Percentiles rank a stretch among this genome's conserved stretches.
Evolutionary conservation across 2,329 filamentous ascomycete genomes (phyloP).

Genomic region (Amphichorda felina): DNA sequence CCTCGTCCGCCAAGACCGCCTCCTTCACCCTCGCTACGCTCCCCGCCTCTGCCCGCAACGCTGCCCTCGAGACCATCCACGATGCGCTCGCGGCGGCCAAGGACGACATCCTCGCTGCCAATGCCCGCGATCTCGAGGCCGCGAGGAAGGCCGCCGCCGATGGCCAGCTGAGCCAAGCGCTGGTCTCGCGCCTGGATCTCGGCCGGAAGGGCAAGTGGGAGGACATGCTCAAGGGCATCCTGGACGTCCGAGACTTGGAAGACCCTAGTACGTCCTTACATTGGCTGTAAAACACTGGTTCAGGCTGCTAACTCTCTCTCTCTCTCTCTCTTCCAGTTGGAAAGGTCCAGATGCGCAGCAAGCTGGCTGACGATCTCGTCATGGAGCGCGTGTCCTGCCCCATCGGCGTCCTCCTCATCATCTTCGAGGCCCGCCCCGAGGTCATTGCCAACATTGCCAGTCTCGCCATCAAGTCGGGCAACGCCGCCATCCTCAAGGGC

Average conservation of each 20-base stretch:
- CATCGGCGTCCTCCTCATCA: slow-evolving; percentile 94
- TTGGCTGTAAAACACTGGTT: too few species aligned
- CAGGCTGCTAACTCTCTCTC: background rate
- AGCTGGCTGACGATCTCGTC: slow-evolving; percentile 73
- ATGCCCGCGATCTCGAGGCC: slow-evolving; percentile 66
- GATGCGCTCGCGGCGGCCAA: slow-evolving; percentile 58
- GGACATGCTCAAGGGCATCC: slow-evolving; percentile 91
- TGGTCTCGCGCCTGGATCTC: slow-evolving; percentile 82
- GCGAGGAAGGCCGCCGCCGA: slow-evolving; percentile 63
- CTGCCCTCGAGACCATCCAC: slow-evolving; percentile 75
- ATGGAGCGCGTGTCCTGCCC: slow-evolving; percentile 86
- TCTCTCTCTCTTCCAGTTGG: slow-evolving; percentile 47
- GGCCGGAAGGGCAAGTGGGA: slow-evolving; percentile 85
- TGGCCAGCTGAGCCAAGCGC: slow-evolving; percentile 66
- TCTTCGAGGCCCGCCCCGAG: slow-evolving; percentile 94
- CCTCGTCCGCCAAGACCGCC: slow-evolving; percentile 65
- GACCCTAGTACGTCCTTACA: slow-evolving; percentile 60
- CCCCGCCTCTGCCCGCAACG: slow-evolving; percentile 64
- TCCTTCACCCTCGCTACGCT: slow-evolving; percentile 77
- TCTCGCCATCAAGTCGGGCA: slow-evolving; percentile 91
- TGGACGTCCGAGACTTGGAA: slow-evolving; percentile 72
- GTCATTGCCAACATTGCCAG: slow-evolving; percentile 98
- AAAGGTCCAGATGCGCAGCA: slow-evolving; percentile 69
- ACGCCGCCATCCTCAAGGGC: slow-evolving; percentile 92
- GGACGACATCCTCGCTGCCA: slow-evolving; percentile 73